A percentile compares a stretch with the other conserved stretches of the same genome.
phyloP scores from a whole-genome alignment of 257 asterid species.

The Coffea eugenioides region DNA sequence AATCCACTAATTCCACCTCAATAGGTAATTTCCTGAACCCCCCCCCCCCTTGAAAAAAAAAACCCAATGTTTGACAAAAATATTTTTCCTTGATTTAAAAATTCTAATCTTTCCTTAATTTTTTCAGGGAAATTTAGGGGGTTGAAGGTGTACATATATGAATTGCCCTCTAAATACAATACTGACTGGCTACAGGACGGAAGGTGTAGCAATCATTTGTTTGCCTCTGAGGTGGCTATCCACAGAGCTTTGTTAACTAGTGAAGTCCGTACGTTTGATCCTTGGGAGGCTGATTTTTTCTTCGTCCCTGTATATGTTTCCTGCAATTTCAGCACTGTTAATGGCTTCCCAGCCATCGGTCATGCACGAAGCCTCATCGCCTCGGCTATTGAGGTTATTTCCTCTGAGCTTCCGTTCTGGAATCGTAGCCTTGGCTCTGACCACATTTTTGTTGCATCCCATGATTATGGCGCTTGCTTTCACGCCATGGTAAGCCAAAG shows the following conservation, averaged over 20 bases:
- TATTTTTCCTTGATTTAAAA: background rate
- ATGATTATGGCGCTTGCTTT: slow-evolving; percentile 94
- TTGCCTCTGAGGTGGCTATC: slow-evolving; percentile 89
- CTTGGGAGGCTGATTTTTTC: slow-evolving; percentile 76
- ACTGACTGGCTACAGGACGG: slow-evolving; percentile 58
- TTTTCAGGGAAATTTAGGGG: slow-evolving; percentile 40
- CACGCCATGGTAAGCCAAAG: slow-evolving; percentile 65
- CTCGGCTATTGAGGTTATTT: slow-evolving; percentile 47
- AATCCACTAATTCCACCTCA: slow-evolving; percentile 32
- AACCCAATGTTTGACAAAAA: background rate
- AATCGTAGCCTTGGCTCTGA: slow-evolving; percentile 83
- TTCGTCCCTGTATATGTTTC: slow-evolving; percentile 89
- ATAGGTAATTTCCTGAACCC: slow-evolving; percentile 7
- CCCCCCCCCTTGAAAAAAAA: background rate
- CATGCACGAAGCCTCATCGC: slow-evolving; percentile 73
- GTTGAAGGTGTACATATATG: slow-evolving; percentile 61
- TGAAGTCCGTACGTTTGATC: slow-evolving; percentile 54
- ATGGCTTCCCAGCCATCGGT: slow-evolving; percentile 92
- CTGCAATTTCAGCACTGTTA: slow-evolving; percentile 80
- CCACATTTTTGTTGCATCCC: slow-evolving; percentile 90
- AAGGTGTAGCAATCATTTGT: slow-evolving; percentile 70
- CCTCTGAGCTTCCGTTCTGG: slow-evolving; percentile 69
- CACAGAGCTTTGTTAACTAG: slow-evolving; percentile 55
- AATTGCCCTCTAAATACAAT: slow-evolving; percentile 68
- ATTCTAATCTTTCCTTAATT: background rate